Evolutionary conservation across 352 stramenopile genomes (phyloP), one percentile per base, ranked within the genome.

Genomic region (Phytophthora sansomeana): DNA sequence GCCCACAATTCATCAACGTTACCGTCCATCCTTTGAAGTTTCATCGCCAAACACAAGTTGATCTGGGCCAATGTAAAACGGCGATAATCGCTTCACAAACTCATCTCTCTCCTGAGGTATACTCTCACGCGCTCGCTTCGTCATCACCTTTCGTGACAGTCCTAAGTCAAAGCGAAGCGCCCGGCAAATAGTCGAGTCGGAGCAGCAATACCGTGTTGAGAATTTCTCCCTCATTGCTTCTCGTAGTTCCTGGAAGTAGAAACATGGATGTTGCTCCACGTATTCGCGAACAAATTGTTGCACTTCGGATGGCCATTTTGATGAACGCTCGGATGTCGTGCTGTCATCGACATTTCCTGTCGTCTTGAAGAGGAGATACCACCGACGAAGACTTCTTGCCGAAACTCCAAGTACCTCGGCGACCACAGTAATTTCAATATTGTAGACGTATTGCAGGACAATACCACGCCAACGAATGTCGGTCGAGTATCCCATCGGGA

Each of bases 221-320:
- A 64, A 60, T 10, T 24, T 30, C 5, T 53, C 28, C 24, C 38
- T 61, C 1, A 70, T 32, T 7, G 24, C 38, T 3, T 44, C 29
- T 2, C 47, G 35, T 6, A 60, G 39, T 38, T 63, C 53, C 47
- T 69, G 43, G 33, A 64, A 60, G 30, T 69, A 64, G 13, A 69
- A 69, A 24, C 53, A 69, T 5, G 62, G 32, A 33, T 60, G 46
- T 13, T 17, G 6, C 16, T 63, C 14, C n/a, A 60, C 38, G 33
- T 64, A 64, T n/a, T 64, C 36, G 1, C 30, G 28, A 35, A 44
- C 46, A 30, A 63, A 69, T 46, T 17, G 13, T 36, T 52, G 29
- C 29, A 53, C 41, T 61, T 44, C 28, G 5, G 17, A 3, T n/a
- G 53, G 53, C 30, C 53, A 61, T 38, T 61, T 60, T 24, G 41